A percentile compares a stretch with the other conserved stretches of the same genome.
Evolutionary conservation across 2,329 filamentous ascomycete genomes (phyloP).

Genomic region (Cordyceps tenuipes): DNA sequence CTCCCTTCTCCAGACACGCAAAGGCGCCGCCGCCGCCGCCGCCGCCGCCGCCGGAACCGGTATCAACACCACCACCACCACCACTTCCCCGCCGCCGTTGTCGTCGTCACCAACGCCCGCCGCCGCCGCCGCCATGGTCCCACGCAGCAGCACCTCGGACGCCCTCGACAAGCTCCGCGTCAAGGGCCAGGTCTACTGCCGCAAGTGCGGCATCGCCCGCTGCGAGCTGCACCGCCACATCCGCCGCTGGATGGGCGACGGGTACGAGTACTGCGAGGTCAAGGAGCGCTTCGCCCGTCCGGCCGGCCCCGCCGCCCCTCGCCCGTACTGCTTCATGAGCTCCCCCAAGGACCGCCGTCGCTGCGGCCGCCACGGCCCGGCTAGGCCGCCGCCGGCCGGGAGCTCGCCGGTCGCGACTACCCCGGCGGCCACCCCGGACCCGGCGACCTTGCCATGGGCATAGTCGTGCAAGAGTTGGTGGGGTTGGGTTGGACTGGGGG

Average conservation of each 20-base stretch:
- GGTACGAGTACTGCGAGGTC: slow-evolving; percentile 52
- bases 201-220: slow-evolving; percentile 51
- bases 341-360: slow-evolving; percentile 50
- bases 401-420: too few species aligned
- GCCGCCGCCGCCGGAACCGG: neutral
- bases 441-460: too few species aligned
- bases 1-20: slow-evolving; percentile 20
- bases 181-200: slow-evolving; percentile 52
- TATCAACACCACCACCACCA: neutral
- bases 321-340: slow-evolving; percentile 48
- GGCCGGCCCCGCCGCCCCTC: slow-evolving; percentile 33
- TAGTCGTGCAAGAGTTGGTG: too few species aligned
- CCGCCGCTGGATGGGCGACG: slow-evolving; percentile 48
- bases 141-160: too few species aligned
- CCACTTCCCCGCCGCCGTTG: too few species aligned
- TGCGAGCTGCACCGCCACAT: slow-evolving; percentile 58
- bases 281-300: slow-evolving; percentile 46
- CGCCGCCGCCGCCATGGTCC: too few species aligned
- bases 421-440: too few species aligned
- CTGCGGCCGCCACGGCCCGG: slow-evolving; percentile 45
- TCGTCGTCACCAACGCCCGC: too few species aligned
- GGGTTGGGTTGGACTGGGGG: too few species aligned
- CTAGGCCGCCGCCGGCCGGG: neutral
- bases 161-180: slow-evolving; percentile 40
- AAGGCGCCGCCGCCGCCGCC: neutral